Evolutionary conservation across 768 basidiomycete species (phyloP), one percentile per base, ranked within the genome.

Genomic region (Tulasnella sp.): DNA sequence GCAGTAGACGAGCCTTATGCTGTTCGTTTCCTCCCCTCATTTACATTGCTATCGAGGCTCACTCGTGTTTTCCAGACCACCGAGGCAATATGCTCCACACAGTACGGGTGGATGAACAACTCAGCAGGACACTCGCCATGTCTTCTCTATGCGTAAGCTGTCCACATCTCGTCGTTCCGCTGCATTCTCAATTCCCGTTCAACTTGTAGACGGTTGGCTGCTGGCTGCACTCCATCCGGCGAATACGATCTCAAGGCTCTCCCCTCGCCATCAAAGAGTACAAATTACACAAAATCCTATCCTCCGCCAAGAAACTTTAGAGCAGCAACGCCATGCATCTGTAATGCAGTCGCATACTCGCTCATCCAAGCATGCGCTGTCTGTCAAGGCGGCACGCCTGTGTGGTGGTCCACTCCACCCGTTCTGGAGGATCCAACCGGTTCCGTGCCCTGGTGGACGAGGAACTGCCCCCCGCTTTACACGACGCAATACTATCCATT

Each of bases 21-120:
- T 35, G 61, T 67, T 67, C 26, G 61, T 35, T 67, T 51, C n/a
- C 51, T n/a, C 23, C 23, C 46, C 3, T 20, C 11, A 7, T 20
- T 10, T 51, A 9, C 48, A 20, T 48, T 20, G 23, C 23, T 51
- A 44, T 51, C 51, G n/a, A n/a, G 23, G 51, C 51, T 51, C 51
- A 51, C 51, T n/a, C 51, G 20, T n/a, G 51, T n/a, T n/a, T 51
- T 51, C 32, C 61, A 67, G 61, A 26, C 29, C 13, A 29, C 61
- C 15, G 15, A 26, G 29, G 61, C 61, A 67, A 67, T 35, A 29
- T 67, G 61, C 61, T 67, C 61, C 32, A 6, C 61, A 6, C 29
- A 67, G 29, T 67, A 20, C 32, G 61, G 32, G 32, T 67, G 61
- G 61, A 67, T 67, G 61, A 67, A 67, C 61, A 67, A 67, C 61